Evolutionary conservation across 2,329 filamentous ascomycete species (phyloP), one percentile per base, ranked within the genome.

Genomic region (Elsinoe ampelina): DNA sequence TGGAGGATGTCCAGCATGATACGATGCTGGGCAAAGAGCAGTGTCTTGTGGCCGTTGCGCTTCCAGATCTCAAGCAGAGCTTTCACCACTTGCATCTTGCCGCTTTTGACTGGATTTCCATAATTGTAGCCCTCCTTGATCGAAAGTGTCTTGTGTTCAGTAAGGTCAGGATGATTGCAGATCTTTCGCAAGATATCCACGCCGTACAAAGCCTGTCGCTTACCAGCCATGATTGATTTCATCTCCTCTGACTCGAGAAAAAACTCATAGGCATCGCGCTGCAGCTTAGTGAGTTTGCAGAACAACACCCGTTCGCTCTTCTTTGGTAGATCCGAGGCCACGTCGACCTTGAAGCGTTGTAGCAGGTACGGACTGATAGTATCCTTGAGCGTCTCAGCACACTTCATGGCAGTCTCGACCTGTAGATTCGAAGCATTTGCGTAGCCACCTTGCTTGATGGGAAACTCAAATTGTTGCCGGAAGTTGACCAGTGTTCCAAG

Each of bases 231-330:
- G 57, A 97, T 95, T 0, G 86, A 83, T n/a, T 79, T 81, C 78
- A 96, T 90, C 43, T 95, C 90, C 39, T 87, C 83, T 0, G 91
- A 96, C 15, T 77, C 77, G 2, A 97, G 75, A 63, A 95, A 97
- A 4, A 79, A 76, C 67, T 90, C 81, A 63, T 98, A 98, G 0
- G 85, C 85, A 32, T 85, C 79, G 51, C 87, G 80, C 68, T 98
- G 93, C 12, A 84, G 73, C 55, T 80, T 80, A 0, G 91, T 95
- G 60, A 98, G 75, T 68, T 95, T 95, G 73, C 93, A 97, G 70
- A 98, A 97, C 2, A 98, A 76, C 0, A 98, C 93, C 63, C 95
- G 89, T 68, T 98, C 93, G 52, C 85, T 95, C 77, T 98, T 98
- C 70, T 95, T 89, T 0, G 93, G 93, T 11, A 98, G 75, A 69